Percentiles rank a stretch among this genome's conserved stretches.
phyloP scores from a whole-genome alignment of 352 stramenopile genomes.

The Phytophthora rubi region DNA sequence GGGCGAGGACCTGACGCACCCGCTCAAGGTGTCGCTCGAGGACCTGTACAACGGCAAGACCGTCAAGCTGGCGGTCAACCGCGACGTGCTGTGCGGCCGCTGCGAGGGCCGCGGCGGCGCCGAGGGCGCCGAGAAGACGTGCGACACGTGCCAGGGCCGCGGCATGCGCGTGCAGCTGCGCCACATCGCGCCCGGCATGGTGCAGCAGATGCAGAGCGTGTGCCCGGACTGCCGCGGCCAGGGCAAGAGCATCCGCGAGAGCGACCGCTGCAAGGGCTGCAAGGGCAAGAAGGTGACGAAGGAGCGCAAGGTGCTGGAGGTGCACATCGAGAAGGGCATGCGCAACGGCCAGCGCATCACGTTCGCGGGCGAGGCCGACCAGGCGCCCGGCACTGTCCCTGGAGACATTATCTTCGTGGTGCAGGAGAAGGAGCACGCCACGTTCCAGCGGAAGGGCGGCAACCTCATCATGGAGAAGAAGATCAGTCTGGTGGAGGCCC shows the following conservation, averaged over 20 bases:
- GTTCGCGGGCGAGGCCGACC: conserved; percentile 96
- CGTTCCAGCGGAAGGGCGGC: conserved; percentile 96
- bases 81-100: conserved; percentile 91
- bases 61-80: conserved; percentile 97
- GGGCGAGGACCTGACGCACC: conserved; percentile 95
- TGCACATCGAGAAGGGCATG: conserved; percentile 99
- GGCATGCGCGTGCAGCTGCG: conserved; percentile 95
- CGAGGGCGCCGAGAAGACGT: conserved; percentile 93
- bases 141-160: conserved; percentile 94
- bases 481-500: conserved; percentile 94
- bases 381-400: conserved; percentile 91
- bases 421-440: conserved; percentile 96
- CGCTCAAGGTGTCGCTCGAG: conserved; percentile 97
- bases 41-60: conserved; percentile 99
- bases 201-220: conserved; percentile 97
- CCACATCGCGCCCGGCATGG: conserved; percentile 98
- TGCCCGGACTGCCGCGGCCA: conserved; percentile 95
- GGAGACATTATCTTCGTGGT: conserved; percentile 98
- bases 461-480: conserved; percentile 98
- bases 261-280: conserved; percentile 92
- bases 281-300: conserved; percentile 95
- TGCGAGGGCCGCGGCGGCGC: conserved; percentile 93
- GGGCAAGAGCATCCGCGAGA: conserved; percentile 95
- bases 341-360: conserved; percentile 97
- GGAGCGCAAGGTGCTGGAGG: conserved; percentile 98